Evolutionary conservation across 768 basidiomycete genomes (phyloP).

Genomic region (Suillus americanus): DNA sequence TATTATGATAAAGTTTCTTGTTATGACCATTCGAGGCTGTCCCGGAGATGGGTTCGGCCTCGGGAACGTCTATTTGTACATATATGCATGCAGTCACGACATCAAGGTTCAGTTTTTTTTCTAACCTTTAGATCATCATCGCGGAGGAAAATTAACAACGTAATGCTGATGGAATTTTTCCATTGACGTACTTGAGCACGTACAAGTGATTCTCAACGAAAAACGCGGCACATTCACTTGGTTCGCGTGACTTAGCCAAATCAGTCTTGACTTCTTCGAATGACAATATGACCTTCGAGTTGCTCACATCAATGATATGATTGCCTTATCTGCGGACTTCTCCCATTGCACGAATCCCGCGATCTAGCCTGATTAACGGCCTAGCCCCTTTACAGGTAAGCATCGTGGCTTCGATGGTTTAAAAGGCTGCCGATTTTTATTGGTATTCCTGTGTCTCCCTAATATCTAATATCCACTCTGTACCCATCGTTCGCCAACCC

Average conservation of each 20-base stretch:
- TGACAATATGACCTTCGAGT: conserved; percentile 15
- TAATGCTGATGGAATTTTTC: conserved; percentile 34
- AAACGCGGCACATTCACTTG: conserved; percentile 13
- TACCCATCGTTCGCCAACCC: conserved; percentile 37
- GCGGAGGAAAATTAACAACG: conserved; percentile 26
- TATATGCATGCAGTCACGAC: conserved; percentile 26
- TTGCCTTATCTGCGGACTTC: conserved; percentile 40
- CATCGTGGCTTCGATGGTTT: conserved; percentile 33
- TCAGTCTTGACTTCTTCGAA: conserved; percentile 19
- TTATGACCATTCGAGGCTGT: conserved; percentile 1
- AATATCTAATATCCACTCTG: conserved; percentile 30
- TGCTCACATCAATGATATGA: conserved; percentile 12
- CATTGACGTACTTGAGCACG: conserved; percentile 32
- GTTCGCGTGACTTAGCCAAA: conserved; percentile 33
- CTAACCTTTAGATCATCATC: conserved; percentile 15
- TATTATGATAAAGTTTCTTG: conserved; percentile 4
- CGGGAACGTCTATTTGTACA: conserved; percentile 30
- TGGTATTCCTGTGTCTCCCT: conserved; percentile 36
- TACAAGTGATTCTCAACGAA: conserved; percentile 25
- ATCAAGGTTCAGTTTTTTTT: conserved; percentile 17
- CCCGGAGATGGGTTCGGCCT: conserved; percentile 8
- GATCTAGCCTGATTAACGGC: conserved; percentile 55
- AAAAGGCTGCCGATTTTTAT: conserved; percentile 29
- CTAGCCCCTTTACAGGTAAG: conserved; percentile 39
- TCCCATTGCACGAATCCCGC: conserved; percentile 52